phyloP scores from a whole-genome alignment of 352 stramenopile species.

The Phytophthora pistaciae region DNA sequence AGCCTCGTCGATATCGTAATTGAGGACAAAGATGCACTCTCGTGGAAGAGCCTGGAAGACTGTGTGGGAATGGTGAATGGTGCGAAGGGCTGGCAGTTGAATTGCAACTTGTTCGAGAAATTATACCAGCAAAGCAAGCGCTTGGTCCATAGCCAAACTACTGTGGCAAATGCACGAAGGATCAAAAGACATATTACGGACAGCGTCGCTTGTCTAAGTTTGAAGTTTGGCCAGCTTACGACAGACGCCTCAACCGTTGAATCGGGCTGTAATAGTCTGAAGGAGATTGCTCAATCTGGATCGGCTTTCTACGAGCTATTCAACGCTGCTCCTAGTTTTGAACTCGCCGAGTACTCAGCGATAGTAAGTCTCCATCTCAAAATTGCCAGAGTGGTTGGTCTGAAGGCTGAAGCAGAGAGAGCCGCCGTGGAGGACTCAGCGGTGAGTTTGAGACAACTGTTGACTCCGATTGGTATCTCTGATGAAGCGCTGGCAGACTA shows the following conservation, averaged over 20 bases:
- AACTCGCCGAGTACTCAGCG: constrained; percentile 22
- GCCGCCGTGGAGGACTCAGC: constrained; percentile 9
- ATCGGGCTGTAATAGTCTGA: constrained; percentile 1
- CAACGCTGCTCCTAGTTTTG: constrained; percentile 18
- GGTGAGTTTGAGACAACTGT: constrained; percentile 7
- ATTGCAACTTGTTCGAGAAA: constrained; percentile 21
- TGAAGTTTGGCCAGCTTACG: constrained; percentile 20
- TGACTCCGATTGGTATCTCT: constrained; percentile 27
- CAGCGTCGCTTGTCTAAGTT: constrained; percentile 16
- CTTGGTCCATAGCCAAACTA: constrained; percentile 11
- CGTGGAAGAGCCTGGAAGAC: constrained; percentile 20
- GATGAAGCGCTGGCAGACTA: constrained; percentile 29
- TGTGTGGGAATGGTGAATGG: constrained; percentile 13
- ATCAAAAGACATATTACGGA: constrained; percentile 23
- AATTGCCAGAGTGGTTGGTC: constrained; percentile 16
- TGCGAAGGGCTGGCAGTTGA: constrained; percentile 1
- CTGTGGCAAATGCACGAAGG: constrained; percentile 2
- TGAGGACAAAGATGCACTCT: not conserved
- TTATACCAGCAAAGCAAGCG: constrained; percentile 14
- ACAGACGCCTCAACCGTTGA: constrained; percentile 1
- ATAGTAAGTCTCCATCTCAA: constrained; percentile 23
- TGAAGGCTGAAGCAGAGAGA: constrained; percentile 9
- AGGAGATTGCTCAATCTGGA: constrained; percentile 24
- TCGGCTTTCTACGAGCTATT: constrained; percentile 28
- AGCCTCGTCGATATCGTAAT: constrained; percentile 10